A percentile compares a stretch with the other conserved stretches of the same genome.
phyloP scores from a whole-genome alignment of 2,329 filamentous ascomycete genomes.

The Juglanconis sp. region DNA sequence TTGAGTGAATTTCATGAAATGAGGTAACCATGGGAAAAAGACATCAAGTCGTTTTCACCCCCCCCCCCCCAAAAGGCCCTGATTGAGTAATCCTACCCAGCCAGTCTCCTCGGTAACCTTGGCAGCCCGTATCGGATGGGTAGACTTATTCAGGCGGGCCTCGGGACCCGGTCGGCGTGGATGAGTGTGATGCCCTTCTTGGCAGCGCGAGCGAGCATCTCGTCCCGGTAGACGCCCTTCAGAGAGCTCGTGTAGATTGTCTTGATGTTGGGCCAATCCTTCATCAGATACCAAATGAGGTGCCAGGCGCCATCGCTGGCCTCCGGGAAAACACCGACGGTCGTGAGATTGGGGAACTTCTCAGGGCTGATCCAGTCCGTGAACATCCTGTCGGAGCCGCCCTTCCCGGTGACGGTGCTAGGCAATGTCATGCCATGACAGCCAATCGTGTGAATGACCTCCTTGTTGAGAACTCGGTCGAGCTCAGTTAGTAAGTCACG shows the following conservation, averaged over 20 bases:
- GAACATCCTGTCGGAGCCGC: neutral
- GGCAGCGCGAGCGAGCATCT: neutral
- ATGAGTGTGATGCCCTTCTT: conserved; percentile 5
- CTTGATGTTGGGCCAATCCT: neutral
- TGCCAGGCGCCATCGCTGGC: neutral
- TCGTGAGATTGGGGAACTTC: conserved; percentile 9
- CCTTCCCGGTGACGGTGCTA: neutral
- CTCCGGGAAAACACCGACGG: conserved; percentile 5
- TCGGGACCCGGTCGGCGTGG: conserved; percentile 4
- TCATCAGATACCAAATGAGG: neutral
- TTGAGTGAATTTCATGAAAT: neutral
- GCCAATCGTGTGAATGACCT: neutral
- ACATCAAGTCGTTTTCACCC: no score
- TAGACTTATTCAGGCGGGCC: neutral
- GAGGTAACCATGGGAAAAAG: neutral
- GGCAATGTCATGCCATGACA: neutral
- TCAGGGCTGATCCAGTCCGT: neutral
- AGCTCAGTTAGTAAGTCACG: neutral
- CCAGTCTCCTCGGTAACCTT: neutral
- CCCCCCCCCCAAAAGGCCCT: no score
- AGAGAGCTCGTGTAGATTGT: conserved; percentile 15
- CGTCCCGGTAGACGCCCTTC: neutral
- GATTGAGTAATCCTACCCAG: no score
- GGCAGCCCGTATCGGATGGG: neutral
- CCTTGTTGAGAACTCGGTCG: conserved; percentile 6